Evolutionary conservation across 2,329 filamentous ascomycete genomes (phyloP).

Genomic region (Cordyceps tenuipes): DNA sequence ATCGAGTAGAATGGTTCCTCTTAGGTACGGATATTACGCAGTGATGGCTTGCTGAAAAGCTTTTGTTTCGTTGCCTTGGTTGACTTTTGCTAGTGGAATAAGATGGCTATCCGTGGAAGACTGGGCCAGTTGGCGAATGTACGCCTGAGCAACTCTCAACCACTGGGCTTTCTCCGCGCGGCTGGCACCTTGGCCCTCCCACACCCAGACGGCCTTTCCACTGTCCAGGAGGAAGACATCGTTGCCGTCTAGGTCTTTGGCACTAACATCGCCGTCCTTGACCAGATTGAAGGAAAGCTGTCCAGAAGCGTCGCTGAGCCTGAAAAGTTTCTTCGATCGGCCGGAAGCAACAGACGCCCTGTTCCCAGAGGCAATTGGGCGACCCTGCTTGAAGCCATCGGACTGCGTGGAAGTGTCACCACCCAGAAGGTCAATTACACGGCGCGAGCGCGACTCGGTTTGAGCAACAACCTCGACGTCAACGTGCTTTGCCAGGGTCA

Average conservation of each 20-base stretch:
- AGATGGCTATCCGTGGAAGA: slow-evolving; percentile 28
- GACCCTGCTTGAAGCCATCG: slow-evolving; percentile 31
- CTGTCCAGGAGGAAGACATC: slow-evolving; percentile 58
- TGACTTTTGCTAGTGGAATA: slow-evolving; percentile 48
- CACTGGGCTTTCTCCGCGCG: slow-evolving; percentile 50
- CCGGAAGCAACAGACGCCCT: slow-evolving; percentile 15
- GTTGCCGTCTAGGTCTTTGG: slow-evolving; percentile 44
- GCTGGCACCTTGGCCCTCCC: slow-evolving; percentile 54
- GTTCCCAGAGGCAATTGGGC: slow-evolving; percentile 29
- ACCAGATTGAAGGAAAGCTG: slow-evolving; percentile 48
- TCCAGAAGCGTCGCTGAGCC: slow-evolving; percentile 55
- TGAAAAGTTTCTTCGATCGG: slow-evolving; percentile 41
- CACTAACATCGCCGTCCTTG: slow-evolving; percentile 43
- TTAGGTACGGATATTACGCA: slow-evolving; percentile 15
- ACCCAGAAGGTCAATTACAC: slow-evolving; percentile 49
- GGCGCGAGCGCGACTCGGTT: slow-evolving; percentile 44
- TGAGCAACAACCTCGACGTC: slow-evolving; percentile 60
- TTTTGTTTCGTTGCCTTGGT: slow-evolving; percentile 45
- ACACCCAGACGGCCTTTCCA: slow-evolving; percentile 53
- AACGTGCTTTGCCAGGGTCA: slow-evolving; percentile 54
- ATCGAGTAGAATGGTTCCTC: background rate
- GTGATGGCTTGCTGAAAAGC: slow-evolving; percentile 42
- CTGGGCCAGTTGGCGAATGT: slow-evolving; percentile 35
- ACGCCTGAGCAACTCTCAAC: slow-evolving; percentile 51
- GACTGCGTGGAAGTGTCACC: slow-evolving; percentile 34